Percentiles rank a stretch among this genome's conserved stretches.
Conservation (phyloP, 495 filamentous ascomycete genomes). For the Penicillium macrosclerotiorum region DNA sequence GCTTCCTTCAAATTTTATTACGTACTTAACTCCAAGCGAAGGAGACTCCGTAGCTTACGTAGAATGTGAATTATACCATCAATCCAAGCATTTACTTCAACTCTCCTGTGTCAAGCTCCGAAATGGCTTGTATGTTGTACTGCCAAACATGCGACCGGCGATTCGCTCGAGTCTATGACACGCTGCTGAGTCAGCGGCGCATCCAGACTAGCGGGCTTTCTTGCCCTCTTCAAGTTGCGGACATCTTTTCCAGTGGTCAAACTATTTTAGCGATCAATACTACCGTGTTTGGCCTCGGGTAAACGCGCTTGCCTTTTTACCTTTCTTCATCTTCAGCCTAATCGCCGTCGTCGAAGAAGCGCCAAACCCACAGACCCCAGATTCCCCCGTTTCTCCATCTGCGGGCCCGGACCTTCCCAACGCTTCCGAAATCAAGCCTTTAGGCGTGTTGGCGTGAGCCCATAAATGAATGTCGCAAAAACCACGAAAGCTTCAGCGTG, state of each 20-base stretch:
- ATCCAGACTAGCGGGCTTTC: conserved; percentile 1
- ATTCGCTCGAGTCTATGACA: conserved; percentile 15
- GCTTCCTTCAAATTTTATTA: too few species aligned
- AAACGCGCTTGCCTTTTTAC: conserved; percentile 10
- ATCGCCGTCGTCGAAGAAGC: neutral
- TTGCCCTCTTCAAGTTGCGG: too few species aligned
- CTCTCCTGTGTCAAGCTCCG: neutral
- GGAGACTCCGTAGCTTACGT: too few species aligned
- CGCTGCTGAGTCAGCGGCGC: conserved; percentile 19
- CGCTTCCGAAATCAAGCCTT: neutral
- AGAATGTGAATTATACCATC: neutral
- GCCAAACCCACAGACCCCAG: conserved; percentile 8
- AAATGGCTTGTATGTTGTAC: neutral
- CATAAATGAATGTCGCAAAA: conserved; percentile 30
- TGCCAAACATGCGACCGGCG: conserved; percentile 1
- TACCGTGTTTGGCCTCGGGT: too few species aligned
- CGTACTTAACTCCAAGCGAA: neutral
- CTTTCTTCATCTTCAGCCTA: conserved; percentile 8
- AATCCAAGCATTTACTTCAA: neutral
- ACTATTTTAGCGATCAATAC: too few species aligned
- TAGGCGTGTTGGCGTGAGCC: conserved; percentile 9
- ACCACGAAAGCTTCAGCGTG: conserved; percentile 33
- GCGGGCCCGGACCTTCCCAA: conserved; percentile 3
- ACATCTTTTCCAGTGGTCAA: conserved; percentile 1
- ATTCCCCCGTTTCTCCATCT: conserved; percentile 4